Base-by-base conservation (phyloP, 106 monocot genomes). In the Ottelia alismoides region DNA sequence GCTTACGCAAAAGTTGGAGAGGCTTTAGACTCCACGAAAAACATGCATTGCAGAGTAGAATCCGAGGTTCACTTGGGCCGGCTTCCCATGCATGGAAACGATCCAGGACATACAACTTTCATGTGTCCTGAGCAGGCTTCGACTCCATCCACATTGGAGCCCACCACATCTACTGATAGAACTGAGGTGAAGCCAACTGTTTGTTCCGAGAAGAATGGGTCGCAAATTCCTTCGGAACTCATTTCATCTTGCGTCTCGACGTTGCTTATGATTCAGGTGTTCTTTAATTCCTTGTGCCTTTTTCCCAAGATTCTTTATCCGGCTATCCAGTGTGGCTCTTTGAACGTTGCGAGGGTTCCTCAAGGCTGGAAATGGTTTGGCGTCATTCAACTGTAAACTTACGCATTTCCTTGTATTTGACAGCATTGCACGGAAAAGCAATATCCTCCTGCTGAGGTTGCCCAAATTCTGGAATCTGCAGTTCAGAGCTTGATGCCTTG, bases 371-470 rank as follows among this genome's bases (percentile, higher is more conserved):
- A 25, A 17, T 9, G 1, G 50, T 51, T 2, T 51, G 14, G 43
- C 43, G 17, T 11, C 17, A 17, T 44, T 44, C 10, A 10, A 11
- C 17, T 17, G 43, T 10, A 44, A 44, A n/a, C n/a, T n/a, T n/a
- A n/a, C n/a, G n/a, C n/a, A n/a, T 20, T 24, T 24, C 25, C 30
- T 40, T 40, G 22, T 57, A 24, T 35, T 16, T 60, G 27, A 47
- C 69, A 98, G 98, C 73, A 50, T 10, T 98, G 98, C 61, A 62
- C 90, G 0, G 98, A 89, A 49, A 70, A 74, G 11, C 90, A 85
- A 49, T 80, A 80, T 47, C 89, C 85, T 16, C 98, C 98, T 25
- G 98, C 82, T 29, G 98, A 98, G 66, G 79, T 86, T 47, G 98
- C 98, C 1, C 89, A 90, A 43, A 82, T 90, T 56, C 77, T 98